These are phyloP conservation scores for Oryza brachyantha DNA, from an alignment of 176 grass and related monocot species.

Conservation along the genomic window DNA sequence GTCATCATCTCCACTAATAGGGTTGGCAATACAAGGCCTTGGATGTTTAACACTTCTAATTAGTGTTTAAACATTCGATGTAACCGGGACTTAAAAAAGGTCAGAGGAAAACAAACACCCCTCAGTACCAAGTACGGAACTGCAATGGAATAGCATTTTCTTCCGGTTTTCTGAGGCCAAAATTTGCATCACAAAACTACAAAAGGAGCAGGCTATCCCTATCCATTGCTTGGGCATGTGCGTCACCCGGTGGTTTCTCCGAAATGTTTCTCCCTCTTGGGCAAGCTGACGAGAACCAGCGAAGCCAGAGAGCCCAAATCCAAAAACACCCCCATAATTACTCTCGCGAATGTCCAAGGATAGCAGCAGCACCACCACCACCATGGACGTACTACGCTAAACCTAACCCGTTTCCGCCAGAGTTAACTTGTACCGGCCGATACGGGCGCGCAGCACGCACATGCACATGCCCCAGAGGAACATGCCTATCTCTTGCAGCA, in stretches of 20 bases:
- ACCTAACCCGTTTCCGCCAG: not conserved
- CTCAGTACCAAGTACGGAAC: no score
- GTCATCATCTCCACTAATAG: no score
- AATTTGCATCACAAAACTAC: not conserved
- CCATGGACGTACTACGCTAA: not conserved
- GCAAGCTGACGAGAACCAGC: not conserved
- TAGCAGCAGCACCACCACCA: not conserved
- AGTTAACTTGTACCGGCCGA: slow-evolving; percentile 27
- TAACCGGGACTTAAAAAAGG: no score
- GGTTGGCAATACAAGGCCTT: no score
- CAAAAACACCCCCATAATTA: not conserved
- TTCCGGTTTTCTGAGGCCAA: not conserved
- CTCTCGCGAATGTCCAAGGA: not conserved
- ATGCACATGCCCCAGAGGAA: slow-evolving; percentile 30
- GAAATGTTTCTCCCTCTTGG: not conserved
- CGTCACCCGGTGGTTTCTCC: not conserved
- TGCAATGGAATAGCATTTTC: not conserved
- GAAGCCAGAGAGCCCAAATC: not conserved
- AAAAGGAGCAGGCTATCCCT: not conserved
- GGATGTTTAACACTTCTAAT: no score
- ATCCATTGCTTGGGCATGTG: not conserved
- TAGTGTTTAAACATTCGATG: no score
- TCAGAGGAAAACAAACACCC: no score
- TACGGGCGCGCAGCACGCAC: slow-evolving; percentile 31
- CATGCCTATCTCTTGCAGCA: slow-evolving; percentile 49